Evolutionary conservation across 768 basidiomycete species (phyloP), one percentile per base, ranked within the genome.

Genomic region (Russula abietina): DNA sequence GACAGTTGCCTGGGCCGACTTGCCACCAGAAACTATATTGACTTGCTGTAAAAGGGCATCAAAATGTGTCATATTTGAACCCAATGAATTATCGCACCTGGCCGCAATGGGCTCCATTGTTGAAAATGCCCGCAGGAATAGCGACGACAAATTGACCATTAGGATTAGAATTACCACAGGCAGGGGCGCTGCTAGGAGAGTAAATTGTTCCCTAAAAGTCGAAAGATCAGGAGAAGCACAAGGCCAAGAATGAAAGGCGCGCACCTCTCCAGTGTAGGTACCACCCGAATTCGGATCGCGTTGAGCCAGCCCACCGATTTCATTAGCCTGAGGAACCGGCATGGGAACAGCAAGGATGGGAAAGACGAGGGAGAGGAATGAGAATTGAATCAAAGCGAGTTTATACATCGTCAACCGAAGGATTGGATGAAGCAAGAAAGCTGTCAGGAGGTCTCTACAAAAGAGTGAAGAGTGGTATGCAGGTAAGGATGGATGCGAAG

Each of bases 261-360:
- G 65, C 71, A 89, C 89, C 65, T 76, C 74, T 46, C 89, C 89
- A 36, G 36, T 4, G 36, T 0, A 36, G 36, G 36, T 2, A 4
- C 10, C 12, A 3, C 33, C 10, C 33, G 33, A 1, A 36, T 36
- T 12, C 8, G 81, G 79, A 43, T 75, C 67, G 55, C 87, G 80
- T 71, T 80, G 83, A 61, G 80, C 78, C 43, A 4, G 43, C 30
- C 41, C 48, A 6, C 73, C 68, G 30, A 67, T 59, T 10, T 70
- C 70, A 58, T 72, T 68, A 68, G n/a, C n/a, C n/a, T n/a, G n/a
- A n/a, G 73, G 68, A 63, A 71, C 68, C 26, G 79, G 74, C 9
- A 82, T 67, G 30, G 84, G 83, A 9, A 80, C 73, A 26, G 82
- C 82, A 61, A 80, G 67, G 45, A 71, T 70, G 55, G 77, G 65